These are phyloP conservation scores for Rubia peregrina DNA, from an alignment of 305 asterid genomes.

Conservation along the genomic window DNA sequence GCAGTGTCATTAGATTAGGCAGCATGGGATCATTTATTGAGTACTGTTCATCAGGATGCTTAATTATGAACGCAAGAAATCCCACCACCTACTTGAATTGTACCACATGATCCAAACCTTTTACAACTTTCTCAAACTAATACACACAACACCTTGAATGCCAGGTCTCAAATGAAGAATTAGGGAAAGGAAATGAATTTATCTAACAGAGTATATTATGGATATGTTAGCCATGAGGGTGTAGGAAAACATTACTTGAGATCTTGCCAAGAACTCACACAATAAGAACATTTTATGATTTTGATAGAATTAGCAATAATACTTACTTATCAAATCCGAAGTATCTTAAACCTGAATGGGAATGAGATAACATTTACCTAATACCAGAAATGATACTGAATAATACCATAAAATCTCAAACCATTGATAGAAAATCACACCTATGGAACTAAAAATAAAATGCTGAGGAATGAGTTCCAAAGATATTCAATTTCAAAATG, in stretches of 20 bases:
- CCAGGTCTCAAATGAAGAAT: neutral
- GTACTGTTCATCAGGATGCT: neutral
- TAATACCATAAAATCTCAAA: neutral
- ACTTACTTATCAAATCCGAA: neutral
- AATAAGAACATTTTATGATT: neutral
- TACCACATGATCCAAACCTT: neutral
- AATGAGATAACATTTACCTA: neutral
- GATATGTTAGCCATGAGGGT: neutral
- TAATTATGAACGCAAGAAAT: neutral
- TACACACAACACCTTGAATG: neutral
- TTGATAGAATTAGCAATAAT: neutral
- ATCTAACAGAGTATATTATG: neutral
- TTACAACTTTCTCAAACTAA: neutral
- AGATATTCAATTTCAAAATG: neutral
- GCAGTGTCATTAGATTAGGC: neutral
- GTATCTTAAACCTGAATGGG: neutral
- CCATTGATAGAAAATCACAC: neutral
- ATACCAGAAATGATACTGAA: neutral
- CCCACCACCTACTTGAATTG: neutral
- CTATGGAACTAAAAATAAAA: neutral
- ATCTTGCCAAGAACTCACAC: neutral
- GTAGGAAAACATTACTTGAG: neutral
- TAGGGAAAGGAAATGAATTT: neutral
- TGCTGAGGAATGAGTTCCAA: neutral
- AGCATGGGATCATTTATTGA: neutral